A percentile compares a stretch with the other conserved stretches of the same genome.
Evolutionary conservation across 768 basidiomycete genomes (phyloP).

Genomic region (Lyophyllum atratum): DNA sequence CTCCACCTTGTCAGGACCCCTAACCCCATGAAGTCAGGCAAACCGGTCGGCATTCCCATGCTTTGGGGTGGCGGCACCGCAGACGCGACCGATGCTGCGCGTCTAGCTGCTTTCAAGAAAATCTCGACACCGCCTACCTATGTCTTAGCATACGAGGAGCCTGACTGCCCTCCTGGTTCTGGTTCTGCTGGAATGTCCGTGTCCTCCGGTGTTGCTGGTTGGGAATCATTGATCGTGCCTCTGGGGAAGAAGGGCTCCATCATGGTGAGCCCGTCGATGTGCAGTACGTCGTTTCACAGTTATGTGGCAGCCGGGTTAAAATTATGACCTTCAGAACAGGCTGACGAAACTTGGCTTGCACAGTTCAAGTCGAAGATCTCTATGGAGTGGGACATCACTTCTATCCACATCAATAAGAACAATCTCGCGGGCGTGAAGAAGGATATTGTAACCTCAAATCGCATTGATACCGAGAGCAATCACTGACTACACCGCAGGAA

Average conservation of each 20-base stretch:
- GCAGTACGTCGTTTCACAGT: slow-evolving; percentile 35
- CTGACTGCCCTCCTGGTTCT: slow-evolving; percentile 44
- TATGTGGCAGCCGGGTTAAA: background rate
- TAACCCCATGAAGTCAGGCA: slow-evolving; percentile 39
- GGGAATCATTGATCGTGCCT: slow-evolving; percentile 45
- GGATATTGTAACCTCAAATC: slow-evolving; percentile 36
- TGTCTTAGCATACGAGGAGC: slow-evolving; percentile 49
- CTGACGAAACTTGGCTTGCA: slow-evolving; percentile 48
- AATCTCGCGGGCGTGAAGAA: slow-evolving; percentile 43
- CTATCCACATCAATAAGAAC: slow-evolving; percentile 52
- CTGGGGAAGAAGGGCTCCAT: slow-evolving; percentile 40
- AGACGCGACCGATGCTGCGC: slow-evolving; percentile 39
- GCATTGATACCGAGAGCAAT: background rate
- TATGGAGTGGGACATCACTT: slow-evolving; percentile 47
- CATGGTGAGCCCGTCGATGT: slow-evolving; percentile 49
- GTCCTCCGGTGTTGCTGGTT: slow-evolving; percentile 37
- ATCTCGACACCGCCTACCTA: slow-evolving; percentile 35
- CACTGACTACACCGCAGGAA: slow-evolving; percentile 27
- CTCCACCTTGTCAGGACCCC: slow-evolving; percentile 33
- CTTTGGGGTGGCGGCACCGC: slow-evolving; percentile 46
- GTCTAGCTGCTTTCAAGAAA: slow-evolving; percentile 37
- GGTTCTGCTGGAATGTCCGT: slow-evolving; percentile 49
- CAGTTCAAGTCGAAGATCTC: slow-evolving; percentile 37
- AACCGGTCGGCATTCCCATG: slow-evolving; percentile 45
- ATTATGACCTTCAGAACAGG: slow-evolving; percentile 36